Conservation (phyloP, 2,329 filamentous ascomycete species). For the Colletotrichum coccodes region DNA sequence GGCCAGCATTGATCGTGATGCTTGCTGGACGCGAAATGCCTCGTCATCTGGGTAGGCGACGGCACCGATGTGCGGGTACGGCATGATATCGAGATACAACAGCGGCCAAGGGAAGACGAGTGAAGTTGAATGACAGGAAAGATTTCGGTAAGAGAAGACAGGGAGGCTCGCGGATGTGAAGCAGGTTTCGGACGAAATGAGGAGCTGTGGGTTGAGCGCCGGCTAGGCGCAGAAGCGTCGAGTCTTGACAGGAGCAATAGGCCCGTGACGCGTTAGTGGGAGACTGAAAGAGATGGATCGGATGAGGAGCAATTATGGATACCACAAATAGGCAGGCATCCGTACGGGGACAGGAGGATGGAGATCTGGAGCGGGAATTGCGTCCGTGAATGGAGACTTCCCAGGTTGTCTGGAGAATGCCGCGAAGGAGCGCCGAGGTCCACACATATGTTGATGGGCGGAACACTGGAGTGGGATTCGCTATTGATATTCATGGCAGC, state of each 20-base stretch:
- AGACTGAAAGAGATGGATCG: not conserved
- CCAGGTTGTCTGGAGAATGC: constrained; percentile 10
- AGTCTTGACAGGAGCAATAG: not conserved
- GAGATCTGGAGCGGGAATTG: not conserved
- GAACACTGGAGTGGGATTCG: not conserved
- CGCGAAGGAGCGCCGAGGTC: constrained; percentile 15
- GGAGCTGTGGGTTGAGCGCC: not conserved
- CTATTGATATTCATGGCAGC: not conserved
- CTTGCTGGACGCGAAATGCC: not conserved
- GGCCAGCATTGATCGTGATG: not conserved
- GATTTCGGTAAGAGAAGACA: constrained; percentile 26
- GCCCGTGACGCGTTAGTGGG: not conserved
- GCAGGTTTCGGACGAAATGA: constrained; percentile 7
- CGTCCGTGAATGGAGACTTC: not conserved
- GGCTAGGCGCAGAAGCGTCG: not conserved
- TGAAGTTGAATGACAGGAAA: constrained; percentile 26
- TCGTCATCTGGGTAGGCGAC: not conserved
- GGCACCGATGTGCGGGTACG: not conserved
- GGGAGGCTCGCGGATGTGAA: constrained; percentile 2
- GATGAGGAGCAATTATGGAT: not conserved
- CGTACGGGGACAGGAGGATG: constrained; percentile 6
- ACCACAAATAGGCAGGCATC: not conserved
- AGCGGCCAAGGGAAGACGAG: not conserved
- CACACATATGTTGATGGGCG: not conserved
- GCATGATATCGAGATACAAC: constrained; percentile 7